A percentile compares a stretch with the other conserved stretches of the same genome.
Conservation (phyloP, 1,284 basidiomycete species). For the Cutaneotrichosporon sp. region DNA sequence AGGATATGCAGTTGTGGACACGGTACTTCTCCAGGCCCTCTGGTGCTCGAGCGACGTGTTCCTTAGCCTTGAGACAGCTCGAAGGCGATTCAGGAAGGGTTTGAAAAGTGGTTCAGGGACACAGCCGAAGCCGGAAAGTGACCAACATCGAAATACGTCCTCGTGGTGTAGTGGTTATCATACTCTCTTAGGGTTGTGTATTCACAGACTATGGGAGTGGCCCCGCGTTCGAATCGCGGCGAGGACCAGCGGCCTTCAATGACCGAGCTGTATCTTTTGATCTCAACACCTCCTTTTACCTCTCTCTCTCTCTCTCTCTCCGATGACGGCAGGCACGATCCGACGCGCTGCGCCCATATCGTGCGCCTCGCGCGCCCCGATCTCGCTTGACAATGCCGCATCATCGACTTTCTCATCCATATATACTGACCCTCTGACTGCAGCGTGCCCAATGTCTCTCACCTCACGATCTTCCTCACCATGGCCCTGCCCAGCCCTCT, state of each 20-base stretch:
- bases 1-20: background rate
- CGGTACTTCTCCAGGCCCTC: background rate
- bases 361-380: background rate
- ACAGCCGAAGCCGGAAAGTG: background rate
- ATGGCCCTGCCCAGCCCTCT: background rate
- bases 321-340: background rate
- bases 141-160: background rate
- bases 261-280: background rate
- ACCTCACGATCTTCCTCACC: background rate
- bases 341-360: too few relatives aligned
- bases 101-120: too few relatives aligned
- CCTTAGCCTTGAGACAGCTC: too few relatives aligned
- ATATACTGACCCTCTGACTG: background rate
- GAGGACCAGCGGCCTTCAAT: slow-evolving; percentile 4
- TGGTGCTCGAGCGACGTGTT: too few relatives aligned
- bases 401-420: background rate
- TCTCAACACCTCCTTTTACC: too few relatives aligned
- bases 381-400: background rate
- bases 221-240: slow-evolving; percentile 10
- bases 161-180: slow-evolving; percentile 11
- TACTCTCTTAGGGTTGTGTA: slow-evolving; percentile 9
- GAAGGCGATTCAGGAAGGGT: too few relatives aligned
- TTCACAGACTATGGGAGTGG: slow-evolving; percentile 7
- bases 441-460: background rate
- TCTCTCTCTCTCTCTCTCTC: too few relatives aligned